Evolutionary conservation across 2,329 filamentous ascomycete genomes (phyloP).

Genomic region (Arthrobotrys sphaeroides): DNA sequence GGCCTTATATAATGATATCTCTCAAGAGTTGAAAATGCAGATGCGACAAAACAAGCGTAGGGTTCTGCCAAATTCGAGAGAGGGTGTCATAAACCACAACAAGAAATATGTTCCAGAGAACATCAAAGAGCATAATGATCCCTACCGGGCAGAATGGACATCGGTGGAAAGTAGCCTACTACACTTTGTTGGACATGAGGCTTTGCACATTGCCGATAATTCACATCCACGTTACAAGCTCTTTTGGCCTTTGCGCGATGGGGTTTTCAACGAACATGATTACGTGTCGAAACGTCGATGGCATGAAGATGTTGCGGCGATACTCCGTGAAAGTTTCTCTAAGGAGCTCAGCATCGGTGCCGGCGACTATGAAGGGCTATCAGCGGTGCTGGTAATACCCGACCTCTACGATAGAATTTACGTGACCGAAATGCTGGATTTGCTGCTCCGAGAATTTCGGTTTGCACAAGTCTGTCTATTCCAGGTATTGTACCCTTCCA

Average conservation of each 20-base stretch:
- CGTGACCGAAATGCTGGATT: slow-evolving; percentile 82
- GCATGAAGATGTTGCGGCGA: slow-evolving; percentile 84
- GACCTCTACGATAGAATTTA: slow-evolving; percentile 96
- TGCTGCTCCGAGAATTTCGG: slow-evolving; percentile 87
- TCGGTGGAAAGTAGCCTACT: slow-evolving; percentile 78
- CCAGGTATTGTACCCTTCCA: slow-evolving; percentile 64
- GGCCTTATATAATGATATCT: slow-evolving; percentile 79
- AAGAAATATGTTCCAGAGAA: slow-evolving; percentile 81
- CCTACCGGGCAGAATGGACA: slow-evolving; percentile 93
- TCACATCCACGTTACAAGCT: slow-evolving; percentile 90
- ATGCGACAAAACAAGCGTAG: slow-evolving; percentile 95
- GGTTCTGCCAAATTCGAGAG: slow-evolving; percentile 95
- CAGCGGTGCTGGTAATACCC: slow-evolving; percentile 95
- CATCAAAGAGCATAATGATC: slow-evolving; percentile 94
- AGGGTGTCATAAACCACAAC: slow-evolving; percentile 94
- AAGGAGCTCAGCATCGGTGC: slow-evolving; percentile 83
- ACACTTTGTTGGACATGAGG: slow-evolving; percentile 82
- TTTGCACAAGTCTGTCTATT: slow-evolving; percentile 92
- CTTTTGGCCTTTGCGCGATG: slow-evolving; percentile 88
- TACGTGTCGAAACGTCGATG: slow-evolving; percentile 82
- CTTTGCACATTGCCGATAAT: slow-evolving; percentile 85
- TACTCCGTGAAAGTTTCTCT: slow-evolving; percentile 85
- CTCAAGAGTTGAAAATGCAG: slow-evolving; percentile 82
- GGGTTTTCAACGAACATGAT: slow-evolving; percentile 89
- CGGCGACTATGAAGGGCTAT: slow-evolving; percentile 87